Conservation (phyloP, 2,329 filamentous ascomycete genomes). For the Xylaria multiplex region DNA sequence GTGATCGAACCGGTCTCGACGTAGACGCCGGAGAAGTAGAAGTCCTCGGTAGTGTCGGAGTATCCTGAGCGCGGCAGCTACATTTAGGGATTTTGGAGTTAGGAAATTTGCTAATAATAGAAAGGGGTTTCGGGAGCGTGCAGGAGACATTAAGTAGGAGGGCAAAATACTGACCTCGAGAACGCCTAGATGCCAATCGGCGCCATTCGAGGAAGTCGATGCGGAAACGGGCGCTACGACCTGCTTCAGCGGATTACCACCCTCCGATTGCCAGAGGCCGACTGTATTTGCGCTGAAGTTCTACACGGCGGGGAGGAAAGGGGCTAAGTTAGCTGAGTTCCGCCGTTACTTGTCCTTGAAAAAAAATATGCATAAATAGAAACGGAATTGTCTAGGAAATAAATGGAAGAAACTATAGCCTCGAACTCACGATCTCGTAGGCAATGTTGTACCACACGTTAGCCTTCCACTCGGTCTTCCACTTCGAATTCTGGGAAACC, state of each 20-base stretch:
- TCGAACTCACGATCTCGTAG: constrained; percentile 66
- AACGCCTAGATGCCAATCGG: constrained; percentile 78
- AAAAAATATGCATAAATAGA: not conserved
- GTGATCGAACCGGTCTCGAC: constrained; percentile 67
- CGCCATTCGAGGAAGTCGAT: constrained; percentile 71
- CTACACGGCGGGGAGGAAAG: constrained; percentile 12
- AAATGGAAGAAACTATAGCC: not conserved
- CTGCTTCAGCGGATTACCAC: constrained; percentile 65
- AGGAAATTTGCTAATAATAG: not conserved
- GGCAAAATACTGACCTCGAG: constrained; percentile 56
- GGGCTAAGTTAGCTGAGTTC: not conserved
- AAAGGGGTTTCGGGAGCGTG: not conserved
- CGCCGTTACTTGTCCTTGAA: not conserved
- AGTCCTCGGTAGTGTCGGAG: constrained; percentile 68
- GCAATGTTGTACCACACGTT: constrained; percentile 79
- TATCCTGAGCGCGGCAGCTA: constrained; percentile 66
- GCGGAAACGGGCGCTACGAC: constrained; percentile 69
- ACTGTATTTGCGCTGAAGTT: constrained; percentile 71
- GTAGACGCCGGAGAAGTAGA: constrained; percentile 78
- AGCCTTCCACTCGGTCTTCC: constrained; percentile 70
- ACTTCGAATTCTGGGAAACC: constrained; percentile 69
- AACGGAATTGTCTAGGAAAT: not conserved
- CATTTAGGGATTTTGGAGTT: not conserved
- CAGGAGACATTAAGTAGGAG: not conserved
- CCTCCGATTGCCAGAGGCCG: constrained; percentile 76